These are phyloP conservation scores for Cyberlindnera mycetangii DNA, from an alignment of 805 yeast genomes.

Conservation along the genomic window DNA sequence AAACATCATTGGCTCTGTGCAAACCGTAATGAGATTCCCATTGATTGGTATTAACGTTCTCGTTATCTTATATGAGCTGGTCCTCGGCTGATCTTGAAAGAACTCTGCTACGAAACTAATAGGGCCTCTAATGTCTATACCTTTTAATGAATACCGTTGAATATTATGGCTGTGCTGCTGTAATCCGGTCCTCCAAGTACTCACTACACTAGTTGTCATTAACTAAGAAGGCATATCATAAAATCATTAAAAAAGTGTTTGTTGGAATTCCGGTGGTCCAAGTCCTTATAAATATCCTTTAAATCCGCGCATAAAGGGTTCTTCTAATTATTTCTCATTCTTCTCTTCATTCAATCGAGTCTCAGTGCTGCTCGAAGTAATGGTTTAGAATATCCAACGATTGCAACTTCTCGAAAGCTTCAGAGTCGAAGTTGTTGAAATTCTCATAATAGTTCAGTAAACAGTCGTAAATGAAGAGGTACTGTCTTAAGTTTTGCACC, in stretches of 20 bases:
- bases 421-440: slow-evolving; percentile 9
- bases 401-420: slow-evolving; percentile 14
- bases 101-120: not conserved
- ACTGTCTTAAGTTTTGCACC: slow-evolving; percentile 82
- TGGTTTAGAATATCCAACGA: slow-evolving; percentile 16
- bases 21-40: slow-evolving; percentile 75
- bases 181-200: not conserved
- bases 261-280: not conserved
- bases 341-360: not conserved
- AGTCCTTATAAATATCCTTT: not conserved
- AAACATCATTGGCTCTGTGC: slow-evolving; percentile 66
- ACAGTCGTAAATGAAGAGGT: slow-evolving; percentile 68
- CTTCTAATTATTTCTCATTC: not conserved
- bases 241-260: slow-evolving; percentile 1
- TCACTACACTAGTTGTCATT: too few species aligned
- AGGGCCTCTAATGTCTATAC: slow-evolving; percentile 3
- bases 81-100: slow-evolving; percentile 47
- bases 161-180: not conserved
- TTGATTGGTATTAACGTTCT: slow-evolving; percentile 63
- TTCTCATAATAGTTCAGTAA: slow-evolving; percentile 29
- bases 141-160: slow-evolving; percentile 1
- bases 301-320: too few species aligned
- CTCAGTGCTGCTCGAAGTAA: slow-evolving; percentile 11
- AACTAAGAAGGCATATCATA: not conserved
- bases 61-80: slow-evolving; percentile 66